phyloP scores from a whole-genome alignment of 2,329 filamentous ascomycete species.

The Sporothrix euskadiensis region DNA sequence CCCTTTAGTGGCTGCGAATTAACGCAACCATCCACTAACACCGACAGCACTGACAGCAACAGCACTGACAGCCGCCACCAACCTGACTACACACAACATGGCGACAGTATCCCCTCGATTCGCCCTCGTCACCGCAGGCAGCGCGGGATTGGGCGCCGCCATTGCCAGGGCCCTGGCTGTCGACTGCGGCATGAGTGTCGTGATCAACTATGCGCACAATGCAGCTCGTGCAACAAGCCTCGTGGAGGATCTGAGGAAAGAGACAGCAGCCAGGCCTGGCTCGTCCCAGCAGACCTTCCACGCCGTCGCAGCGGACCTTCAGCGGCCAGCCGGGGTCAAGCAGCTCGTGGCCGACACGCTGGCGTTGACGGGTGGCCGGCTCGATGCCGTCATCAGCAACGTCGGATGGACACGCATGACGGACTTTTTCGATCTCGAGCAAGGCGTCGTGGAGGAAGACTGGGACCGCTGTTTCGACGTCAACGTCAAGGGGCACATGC shows the following conservation, averaged over 20 bases:
- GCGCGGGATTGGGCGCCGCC: conserved; percentile 69
- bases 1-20: too few species aligned
- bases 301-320: conserved; percentile 67
- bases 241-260: conserved; percentile 50
- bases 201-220: conserved; percentile 71
- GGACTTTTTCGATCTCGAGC: conserved; percentile 51
- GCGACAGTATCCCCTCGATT: conserved; percentile 33
- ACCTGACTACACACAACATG: too few species aligned
- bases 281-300: conserved; percentile 39
- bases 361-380: conserved; percentile 57
- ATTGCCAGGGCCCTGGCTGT: conserved; percentile 66
- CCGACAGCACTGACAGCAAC: too few species aligned
- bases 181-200: conserved; percentile 64
- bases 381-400: conserved; percentile 80
- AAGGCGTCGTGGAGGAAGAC: conserved; percentile 56
- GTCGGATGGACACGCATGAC: conserved; percentile 58
- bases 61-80: not conserved
- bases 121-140: conserved; percentile 53
- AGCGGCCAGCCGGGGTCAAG: conserved; percentile 57
- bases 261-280: not conserved
- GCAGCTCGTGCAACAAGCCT: conserved; percentile 60
- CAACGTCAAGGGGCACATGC: conserved; percentile 64
- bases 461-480: conserved; percentile 62
- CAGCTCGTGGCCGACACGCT: conserved; percentile 61
- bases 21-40: too few species aligned